These are phyloP conservation scores for Colletotrichum neosansevieriae DNA, from an alignment of 2,329 filamentous ascomycete species.

Conservation along the genomic window DNA sequence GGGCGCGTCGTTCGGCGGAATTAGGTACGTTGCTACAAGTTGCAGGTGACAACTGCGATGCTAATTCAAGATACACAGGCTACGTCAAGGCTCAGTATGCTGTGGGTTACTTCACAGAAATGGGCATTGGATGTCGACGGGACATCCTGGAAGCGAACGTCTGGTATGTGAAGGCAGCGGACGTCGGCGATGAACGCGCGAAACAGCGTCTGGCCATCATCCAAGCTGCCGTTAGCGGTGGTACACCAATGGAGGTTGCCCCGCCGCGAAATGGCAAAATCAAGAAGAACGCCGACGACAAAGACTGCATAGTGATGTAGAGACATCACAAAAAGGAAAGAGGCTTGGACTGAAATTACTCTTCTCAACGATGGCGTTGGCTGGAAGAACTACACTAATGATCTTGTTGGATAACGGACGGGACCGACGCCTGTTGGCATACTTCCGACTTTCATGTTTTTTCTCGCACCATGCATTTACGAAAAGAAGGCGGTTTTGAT, in stretches of 20 bases:
- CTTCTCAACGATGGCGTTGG: slow-evolving; percentile 31
- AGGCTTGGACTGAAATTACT: slow-evolving; percentile 5
- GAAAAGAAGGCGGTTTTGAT: slow-evolving; percentile 19
- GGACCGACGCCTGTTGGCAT: slow-evolving; percentile 17
- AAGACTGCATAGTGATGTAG: slow-evolving; percentile 71
- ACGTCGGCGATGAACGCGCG: slow-evolving; percentile 89
- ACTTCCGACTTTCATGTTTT: slow-evolving; percentile 9
- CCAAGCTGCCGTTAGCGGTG: slow-evolving; percentile 78
- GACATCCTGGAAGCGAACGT: slow-evolving; percentile 98
- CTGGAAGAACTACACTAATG: slow-evolving; percentile 38
- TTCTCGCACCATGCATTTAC: slow-evolving; percentile 28
- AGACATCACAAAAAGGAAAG: slow-evolving; percentile 5
- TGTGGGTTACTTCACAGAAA: slow-evolving; percentile 96
- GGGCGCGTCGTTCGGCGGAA: slow-evolving; percentile 89
- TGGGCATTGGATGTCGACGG: slow-evolving; percentile 94
- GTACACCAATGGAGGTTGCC: slow-evolving; percentile 68
- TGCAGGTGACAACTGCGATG: neutral
- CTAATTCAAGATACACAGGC: slow-evolving; percentile 57
- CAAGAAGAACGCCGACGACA: slow-evolving; percentile 64
- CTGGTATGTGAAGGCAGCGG: slow-evolving; percentile 97
- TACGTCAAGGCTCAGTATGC: slow-evolving; percentile 88
- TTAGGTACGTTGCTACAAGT: slow-evolving; percentile 71
- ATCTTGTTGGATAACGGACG: slow-evolving; percentile 34
- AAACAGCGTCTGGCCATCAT: slow-evolving; percentile 90
- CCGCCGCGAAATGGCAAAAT: slow-evolving; percentile 65